These are phyloP conservation scores for Pseudogymnoascus destructans DNA, from an alignment of 2,329 filamentous ascomycete genomes.

Conservation along the genomic window DNA sequence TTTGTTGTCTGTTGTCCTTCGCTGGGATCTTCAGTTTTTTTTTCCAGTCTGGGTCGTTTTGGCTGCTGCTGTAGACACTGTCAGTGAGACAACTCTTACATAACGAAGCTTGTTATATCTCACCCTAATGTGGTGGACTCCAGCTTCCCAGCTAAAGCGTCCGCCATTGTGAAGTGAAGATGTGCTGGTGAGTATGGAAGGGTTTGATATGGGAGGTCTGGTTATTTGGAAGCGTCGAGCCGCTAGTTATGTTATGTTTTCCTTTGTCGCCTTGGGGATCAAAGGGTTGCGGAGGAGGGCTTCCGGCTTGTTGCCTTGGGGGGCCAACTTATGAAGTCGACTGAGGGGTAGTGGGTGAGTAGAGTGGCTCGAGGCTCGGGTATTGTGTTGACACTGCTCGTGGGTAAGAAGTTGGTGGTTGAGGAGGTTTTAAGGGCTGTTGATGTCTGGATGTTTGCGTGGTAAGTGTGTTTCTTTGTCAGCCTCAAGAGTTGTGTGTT, in stretches of 20 bases:
- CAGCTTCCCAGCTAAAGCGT: conserved; percentile 40
- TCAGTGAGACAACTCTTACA: conserved; percentile 27
- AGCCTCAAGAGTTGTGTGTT: conserved; percentile 8
- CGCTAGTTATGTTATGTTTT: background rate
- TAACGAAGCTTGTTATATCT: conserved; percentile 26
- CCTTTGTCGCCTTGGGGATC: conserved; percentile 8
- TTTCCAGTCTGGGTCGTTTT: conserved; percentile 57
- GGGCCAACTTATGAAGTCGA: background rate
- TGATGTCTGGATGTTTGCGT: conserved; percentile 2
- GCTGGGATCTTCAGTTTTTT: conserved; percentile 56
- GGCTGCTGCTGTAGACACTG: conserved; percentile 33
- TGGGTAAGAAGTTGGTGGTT: background rate
- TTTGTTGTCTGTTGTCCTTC: conserved; percentile 68
- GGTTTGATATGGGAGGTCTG: background rate
- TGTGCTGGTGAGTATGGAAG: background rate
- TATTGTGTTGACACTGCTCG: conserved; percentile 6
- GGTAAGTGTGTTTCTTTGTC: background rate
- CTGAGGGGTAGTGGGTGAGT: conserved; percentile 9
- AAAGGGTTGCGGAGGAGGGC: conserved; percentile 5
- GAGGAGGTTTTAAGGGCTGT: background rate
- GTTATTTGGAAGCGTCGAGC: background rate
- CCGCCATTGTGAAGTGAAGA: conserved; percentile 29
- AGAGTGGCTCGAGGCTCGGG: conserved; percentile 7
- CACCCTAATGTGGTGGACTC: conserved; percentile 39
- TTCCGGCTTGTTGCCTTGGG: background rate